Conservation (phyloP, 164 flowering plant genomes). For the Brasenia schreberi region DNA sequence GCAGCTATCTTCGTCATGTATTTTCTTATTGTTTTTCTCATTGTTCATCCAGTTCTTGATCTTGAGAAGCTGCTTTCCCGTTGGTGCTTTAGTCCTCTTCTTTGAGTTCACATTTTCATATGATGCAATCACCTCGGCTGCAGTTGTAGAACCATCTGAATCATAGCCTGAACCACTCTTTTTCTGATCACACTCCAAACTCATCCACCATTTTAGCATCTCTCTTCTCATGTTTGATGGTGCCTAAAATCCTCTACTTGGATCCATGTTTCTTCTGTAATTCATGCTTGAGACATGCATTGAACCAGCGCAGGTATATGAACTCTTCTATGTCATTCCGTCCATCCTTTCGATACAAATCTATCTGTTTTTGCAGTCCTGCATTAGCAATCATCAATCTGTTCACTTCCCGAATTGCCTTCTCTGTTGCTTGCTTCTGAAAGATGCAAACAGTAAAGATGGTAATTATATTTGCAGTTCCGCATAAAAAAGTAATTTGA, state of each 20-base stretch:
- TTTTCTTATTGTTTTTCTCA: background rate
- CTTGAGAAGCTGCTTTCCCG: constrained; percentile 32
- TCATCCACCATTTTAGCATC: constrained; percentile 4
- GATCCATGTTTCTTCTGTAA: constrained; percentile 23
- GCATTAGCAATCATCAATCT: constrained; percentile 3
- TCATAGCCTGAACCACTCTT: constrained; percentile 13
- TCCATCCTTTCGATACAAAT: constrained; percentile 28
- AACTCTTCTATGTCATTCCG: constrained; percentile 33
- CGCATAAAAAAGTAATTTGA: too few species aligned
- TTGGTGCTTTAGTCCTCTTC: constrained; percentile 13
- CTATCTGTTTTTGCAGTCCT: constrained; percentile 23
- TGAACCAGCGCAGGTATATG: constrained; percentile 34
- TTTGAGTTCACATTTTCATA: background rate
- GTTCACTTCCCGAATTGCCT: constrained; percentile 21
- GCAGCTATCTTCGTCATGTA: background rate
- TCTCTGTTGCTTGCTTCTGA: constrained; percentile 24
- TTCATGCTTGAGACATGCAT: constrained; percentile 57
- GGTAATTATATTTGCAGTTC: too few species aligned
- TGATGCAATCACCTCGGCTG: background rate
- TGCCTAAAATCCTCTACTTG: background rate
- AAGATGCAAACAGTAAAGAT: constrained; percentile 6
- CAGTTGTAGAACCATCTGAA: constrained; percentile 6
- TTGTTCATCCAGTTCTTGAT: constrained; percentile 42
- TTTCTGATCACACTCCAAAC: constrained; percentile 8
- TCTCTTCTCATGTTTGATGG: constrained; percentile 5